phyloP scores from a whole-genome alignment of 208 protist genomes.

The Tetramitus jugosus region DNA sequence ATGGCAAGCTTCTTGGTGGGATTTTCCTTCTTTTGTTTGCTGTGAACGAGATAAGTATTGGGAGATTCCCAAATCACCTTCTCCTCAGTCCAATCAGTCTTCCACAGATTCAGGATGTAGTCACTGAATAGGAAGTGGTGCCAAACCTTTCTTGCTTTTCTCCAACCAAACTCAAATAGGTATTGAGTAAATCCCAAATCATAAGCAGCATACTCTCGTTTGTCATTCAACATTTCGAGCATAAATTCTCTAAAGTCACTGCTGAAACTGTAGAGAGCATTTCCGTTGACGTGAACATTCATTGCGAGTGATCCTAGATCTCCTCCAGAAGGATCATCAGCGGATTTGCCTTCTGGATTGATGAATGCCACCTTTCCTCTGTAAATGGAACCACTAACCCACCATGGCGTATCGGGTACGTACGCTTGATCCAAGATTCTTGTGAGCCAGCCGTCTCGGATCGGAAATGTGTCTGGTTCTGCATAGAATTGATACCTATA shows the following conservation, averaged over 20 bases:
- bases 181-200: not conserved
- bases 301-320: no score
- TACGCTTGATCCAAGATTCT: not conserved
- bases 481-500: not conserved
- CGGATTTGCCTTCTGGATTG: not conserved
- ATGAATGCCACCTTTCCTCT: not conserved
- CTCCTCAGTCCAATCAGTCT: not conserved
- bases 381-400: not conserved
- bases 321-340: no score
- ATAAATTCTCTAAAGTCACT: not conserved
- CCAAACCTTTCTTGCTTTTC: no score
- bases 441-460: not conserved
- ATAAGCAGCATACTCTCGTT: not conserved
- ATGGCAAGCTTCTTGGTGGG: no score
- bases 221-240: not conserved
- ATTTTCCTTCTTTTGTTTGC: no score
- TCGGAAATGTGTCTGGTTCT: not conserved
- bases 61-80: not conserved
- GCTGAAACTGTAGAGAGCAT: not conserved
- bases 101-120: not conserved
- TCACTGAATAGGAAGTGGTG: not conserved
- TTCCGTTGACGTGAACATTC: not conserved
- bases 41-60: not conserved
- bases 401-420: not conserved
- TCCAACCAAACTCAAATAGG: not conserved